Conservation (phyloP, 2,329 filamentous ascomycete species). For the Sporothrix pallida region DNA sequence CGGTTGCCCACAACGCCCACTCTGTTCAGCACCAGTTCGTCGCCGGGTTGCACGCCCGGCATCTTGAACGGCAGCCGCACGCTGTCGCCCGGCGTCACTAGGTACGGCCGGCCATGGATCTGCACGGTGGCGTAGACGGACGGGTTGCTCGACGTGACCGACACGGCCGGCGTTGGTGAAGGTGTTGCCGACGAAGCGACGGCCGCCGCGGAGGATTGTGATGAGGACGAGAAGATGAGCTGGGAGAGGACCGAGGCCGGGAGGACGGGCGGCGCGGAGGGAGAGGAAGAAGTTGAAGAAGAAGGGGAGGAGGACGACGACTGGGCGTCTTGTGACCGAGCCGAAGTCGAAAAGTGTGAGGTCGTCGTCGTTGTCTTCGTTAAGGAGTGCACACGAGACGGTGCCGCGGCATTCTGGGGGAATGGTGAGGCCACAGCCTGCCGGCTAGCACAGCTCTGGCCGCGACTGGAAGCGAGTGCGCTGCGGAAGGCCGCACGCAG, state of each 20-base stretch:
- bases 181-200: neutral
- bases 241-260: slow-evolving; percentile 25
- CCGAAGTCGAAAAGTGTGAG: slow-evolving; percentile 18
- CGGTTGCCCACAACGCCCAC: slow-evolving; percentile 82
- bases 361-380: neutral
- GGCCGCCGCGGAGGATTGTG: neutral
- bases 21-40: slow-evolving; percentile 85
- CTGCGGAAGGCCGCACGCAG: slow-evolving; percentile 26
- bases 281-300: neutral
- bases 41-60: slow-evolving; percentile 76
- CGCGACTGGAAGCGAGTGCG: slow-evolving; percentile 4
- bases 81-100: slow-evolving; percentile 76
- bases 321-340: neutral
- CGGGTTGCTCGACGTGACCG: slow-evolving; percentile 31
- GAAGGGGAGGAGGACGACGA: neutral
- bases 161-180: slow-evolving; percentile 1
- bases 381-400: neutral
- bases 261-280: neutral
- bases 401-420: neutral
- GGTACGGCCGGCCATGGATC: slow-evolving; percentile 80
- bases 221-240: slow-evolving; percentile 25
- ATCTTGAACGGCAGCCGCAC: slow-evolving; percentile 81
- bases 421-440: neutral
- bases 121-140: slow-evolving; percentile 72
- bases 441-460: neutral